Conservation (phyloP, 2,329 filamentous ascomycete genomes). For the Cylindrodendrum hubeiense region DNA sequence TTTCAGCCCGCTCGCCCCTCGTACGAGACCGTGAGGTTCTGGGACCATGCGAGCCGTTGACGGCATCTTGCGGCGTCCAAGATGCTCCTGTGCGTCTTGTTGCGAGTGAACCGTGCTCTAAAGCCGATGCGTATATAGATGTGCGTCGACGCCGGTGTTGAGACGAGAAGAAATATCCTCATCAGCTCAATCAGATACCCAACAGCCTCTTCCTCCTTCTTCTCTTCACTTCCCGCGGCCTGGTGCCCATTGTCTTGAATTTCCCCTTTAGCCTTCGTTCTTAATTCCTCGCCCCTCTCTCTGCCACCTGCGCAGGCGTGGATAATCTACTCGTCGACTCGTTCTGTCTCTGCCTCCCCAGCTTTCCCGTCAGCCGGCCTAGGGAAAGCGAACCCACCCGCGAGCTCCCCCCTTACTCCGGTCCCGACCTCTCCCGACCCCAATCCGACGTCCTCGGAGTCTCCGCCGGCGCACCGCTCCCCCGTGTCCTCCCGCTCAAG, state of each 20-base stretch:
- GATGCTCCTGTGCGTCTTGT: neutral
- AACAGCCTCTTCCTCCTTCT: conserved; percentile 1
- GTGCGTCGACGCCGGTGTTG: conserved; percentile 8
- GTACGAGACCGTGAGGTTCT: conserved; percentile 36
- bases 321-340: conserved; percentile 35
- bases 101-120: conserved; percentile 15
- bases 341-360: conserved; percentile 34
- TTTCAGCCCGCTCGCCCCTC: conserved; percentile 32
- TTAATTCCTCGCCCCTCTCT: conserved; percentile 4
- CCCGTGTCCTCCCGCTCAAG: conserved; percentile 36
- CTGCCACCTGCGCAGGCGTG: conserved; percentile 35
- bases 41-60: conserved; percentile 24
- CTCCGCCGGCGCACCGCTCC: conserved; percentile 31
- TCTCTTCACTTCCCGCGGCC: conserved; percentile 23
- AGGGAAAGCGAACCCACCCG: conserved; percentile 30
- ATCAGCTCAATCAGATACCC: conserved; percentile 32
- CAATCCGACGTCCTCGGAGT: conserved; percentile 25
- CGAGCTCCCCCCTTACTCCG: conserved; percentile 31
- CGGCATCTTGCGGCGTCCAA: conserved; percentile 8
- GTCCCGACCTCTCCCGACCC: conserved; percentile 24
- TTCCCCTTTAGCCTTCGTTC: neutral
- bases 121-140: conserved; percentile 28
- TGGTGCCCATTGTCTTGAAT: conserved; percentile 11
- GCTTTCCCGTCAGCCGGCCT: conserved; percentile 32
- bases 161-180: conserved; percentile 1